These are phyloP conservation scores for Zoysia matrella DNA, from an alignment of 202 grass and related monocot genomes.

Conservation along the genomic window DNA sequence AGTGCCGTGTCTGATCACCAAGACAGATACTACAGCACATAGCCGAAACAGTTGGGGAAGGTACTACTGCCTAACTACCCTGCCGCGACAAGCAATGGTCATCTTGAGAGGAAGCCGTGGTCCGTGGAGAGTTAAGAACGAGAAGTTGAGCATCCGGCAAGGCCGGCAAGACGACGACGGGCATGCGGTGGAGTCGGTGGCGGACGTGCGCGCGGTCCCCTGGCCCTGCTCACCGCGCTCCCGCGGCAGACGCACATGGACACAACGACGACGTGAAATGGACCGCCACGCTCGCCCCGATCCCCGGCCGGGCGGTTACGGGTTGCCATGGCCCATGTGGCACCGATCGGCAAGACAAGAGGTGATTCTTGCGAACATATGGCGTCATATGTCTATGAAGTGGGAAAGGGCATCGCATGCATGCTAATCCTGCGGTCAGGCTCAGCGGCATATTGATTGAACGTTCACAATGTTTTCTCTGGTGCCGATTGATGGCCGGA, in stretches of 20 bases:
- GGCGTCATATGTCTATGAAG: background rate
- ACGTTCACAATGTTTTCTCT: background rate
- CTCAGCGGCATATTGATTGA: background rate
- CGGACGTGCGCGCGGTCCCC: background rate
- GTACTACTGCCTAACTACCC: background rate
- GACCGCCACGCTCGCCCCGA: background rate
- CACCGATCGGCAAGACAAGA: background rate
- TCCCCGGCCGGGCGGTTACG: background rate
- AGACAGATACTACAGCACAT: background rate
- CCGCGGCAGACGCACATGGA: background rate
- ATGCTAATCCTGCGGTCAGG: background rate
- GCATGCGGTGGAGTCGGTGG: constrained; percentile 30
- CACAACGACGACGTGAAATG: constrained; percentile 8
- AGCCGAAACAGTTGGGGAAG: background rate
- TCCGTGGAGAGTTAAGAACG: background rate
- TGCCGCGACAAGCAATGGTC: background rate
- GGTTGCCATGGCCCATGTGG: background rate
- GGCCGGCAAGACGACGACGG: constrained; percentile 21
- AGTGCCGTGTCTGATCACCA: background rate
- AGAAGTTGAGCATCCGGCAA: background rate
- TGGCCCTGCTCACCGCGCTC: background rate
- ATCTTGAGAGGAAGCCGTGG: background rate
- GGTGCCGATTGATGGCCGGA: too few relatives aligned
- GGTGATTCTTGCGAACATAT: background rate
- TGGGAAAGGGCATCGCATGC: background rate